Evolutionary conservation across 345 rosid species (phyloP).

Genomic region (Citrus sp.): DNA sequence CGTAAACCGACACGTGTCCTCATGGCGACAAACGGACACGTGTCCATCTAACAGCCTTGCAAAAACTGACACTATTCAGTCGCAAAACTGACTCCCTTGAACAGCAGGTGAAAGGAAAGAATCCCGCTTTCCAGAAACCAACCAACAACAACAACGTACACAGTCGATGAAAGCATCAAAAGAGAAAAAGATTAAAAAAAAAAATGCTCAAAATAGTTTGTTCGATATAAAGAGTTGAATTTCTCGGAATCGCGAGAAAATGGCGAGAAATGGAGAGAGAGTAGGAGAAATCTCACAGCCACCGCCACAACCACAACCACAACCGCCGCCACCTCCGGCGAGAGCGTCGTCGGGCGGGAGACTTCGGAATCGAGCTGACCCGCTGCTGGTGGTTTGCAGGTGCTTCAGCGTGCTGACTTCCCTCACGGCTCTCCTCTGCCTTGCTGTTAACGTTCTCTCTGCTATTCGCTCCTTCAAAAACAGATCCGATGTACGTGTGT

Average conservation of each 20-base stretch:
- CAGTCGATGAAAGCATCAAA: not conserved
- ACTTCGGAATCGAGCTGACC: conserved; percentile 44
- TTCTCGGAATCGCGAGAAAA: not conserved
- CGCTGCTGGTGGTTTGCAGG: conserved; percentile 63
- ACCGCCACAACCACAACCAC: not conserved
- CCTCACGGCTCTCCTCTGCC: conserved; percentile 69
- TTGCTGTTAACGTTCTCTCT: conserved; percentile 79
- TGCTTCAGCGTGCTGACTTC: conserved; percentile 72
- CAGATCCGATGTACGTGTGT: conserved; percentile 62
- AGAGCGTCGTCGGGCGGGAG: conserved; percentile 16
- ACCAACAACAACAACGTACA: not conserved
- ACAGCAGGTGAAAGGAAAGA: conserved; percentile 33
- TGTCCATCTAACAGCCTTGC: not conserved
- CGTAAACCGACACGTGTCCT: not conserved
- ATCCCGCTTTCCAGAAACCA: conserved; percentile 16
- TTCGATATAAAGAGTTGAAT: not conserved
- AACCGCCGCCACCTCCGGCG: not conserved
- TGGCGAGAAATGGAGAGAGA: conserved; percentile 23
- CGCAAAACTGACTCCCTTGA: conserved; percentile 13
- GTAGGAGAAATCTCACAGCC: conserved; percentile 8
- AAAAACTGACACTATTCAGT: not conserved
- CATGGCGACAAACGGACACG: too few relatives aligned
- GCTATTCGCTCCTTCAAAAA: conserved; percentile 71
- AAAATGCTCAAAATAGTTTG: too few relatives aligned
- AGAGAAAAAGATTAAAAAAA: not conserved